Evolutionary conservation across 2,329 filamentous ascomycete genomes (phyloP), one percentile per base, ranked within the genome.

Genomic region (Nigrospora sphaerica): DNA sequence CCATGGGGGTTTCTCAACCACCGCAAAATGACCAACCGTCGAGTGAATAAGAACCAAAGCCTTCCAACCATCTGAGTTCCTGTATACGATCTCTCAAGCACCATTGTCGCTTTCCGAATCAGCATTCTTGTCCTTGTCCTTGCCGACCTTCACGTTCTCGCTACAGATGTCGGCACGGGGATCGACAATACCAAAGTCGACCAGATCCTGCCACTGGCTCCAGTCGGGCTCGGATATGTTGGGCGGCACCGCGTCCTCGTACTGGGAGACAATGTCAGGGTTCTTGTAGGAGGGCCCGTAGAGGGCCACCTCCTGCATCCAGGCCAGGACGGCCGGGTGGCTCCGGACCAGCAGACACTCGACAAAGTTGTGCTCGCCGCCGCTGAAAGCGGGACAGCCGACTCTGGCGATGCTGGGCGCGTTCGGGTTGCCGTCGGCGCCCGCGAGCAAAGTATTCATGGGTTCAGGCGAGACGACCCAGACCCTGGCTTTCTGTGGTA

Each of bases 361-460:
- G 9, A 68, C 67, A 56, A 80, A 71, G 32, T 71, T 59, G 1
- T 65, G 55, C 50, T 86, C 80, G 4, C 84, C 84, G 2, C 83
- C 77, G n/a, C 84, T 83, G 63, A 85, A 85, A 50, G 81, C 75
- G 5, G 85, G 85, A 52, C 80, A 85, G 6, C 85, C 84, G 38
- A 77, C 69, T 12, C 62, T 53, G 0, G 70, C 69, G 57, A 73
- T 68, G 34, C 59, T 54, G 2, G 52, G 47, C 3, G 67, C 64
- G 13, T 61, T 53, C 0, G 64, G 59, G 53, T 77, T 78, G 11
- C 76, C 74, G 2, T 70, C 58, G 1, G 76, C 68, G 1, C 77
- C 75, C 0, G 75, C 67, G 7, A 88, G 62, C 2, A 75, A 73
- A 1, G 67, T 71, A 36, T 77, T 76, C 0, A 76, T 54, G 0